Evolutionary conservation across 495 filamentous ascomycete species (phyloP).

Genomic region (Daldinia caldariorum): DNA sequence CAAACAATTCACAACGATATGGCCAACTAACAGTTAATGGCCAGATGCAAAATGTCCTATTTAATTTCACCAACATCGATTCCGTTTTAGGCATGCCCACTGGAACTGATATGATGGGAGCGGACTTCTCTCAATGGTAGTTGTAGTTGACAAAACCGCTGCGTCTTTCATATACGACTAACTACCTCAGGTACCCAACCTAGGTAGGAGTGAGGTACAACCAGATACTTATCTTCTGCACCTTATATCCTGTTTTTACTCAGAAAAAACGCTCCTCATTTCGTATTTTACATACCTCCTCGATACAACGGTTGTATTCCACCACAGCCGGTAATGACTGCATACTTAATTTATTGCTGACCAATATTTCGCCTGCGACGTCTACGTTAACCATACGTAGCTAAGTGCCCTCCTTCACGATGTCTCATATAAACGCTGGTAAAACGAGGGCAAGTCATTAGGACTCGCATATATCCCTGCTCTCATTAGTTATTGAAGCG

Average conservation of each 20-base stretch:
- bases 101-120: conserved; percentile 16
- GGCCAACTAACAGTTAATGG: conserved; percentile 1
- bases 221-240: neutral
- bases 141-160: neutral
- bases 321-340: neutral
- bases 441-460: neutral
- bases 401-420: neutral
- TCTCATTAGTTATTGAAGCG: conserved; percentile 22
- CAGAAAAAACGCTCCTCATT: neutral
- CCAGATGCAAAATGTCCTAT: conserved; percentile 36
- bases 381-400: neutral
- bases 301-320: neutral
- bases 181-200: neutral
- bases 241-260: neutral
- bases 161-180: neutral
- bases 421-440: neutral
- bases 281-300: neutral
- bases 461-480: neutral
- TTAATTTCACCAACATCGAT: conserved; percentile 33
- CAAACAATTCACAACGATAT: neutral
- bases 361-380: neutral
- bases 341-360: neutral
- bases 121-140: conserved; percentile 35
- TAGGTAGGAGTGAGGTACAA: neutral
- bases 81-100: conserved; percentile 16